Evolutionary conservation across 2,329 filamentous ascomycete species (phyloP).

Genomic region (Thermomyces lanuginosus): DNA sequence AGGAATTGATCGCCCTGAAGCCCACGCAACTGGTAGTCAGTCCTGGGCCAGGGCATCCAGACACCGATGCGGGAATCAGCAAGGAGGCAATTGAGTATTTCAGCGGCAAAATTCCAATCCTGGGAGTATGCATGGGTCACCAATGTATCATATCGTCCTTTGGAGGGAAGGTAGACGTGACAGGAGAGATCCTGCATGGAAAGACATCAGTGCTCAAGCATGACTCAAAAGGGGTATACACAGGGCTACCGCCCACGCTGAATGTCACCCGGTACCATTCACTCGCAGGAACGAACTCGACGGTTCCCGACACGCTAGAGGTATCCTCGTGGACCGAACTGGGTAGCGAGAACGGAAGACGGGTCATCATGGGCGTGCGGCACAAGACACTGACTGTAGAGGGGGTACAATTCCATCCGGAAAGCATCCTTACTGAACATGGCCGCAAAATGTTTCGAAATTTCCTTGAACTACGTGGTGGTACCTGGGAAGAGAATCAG

Average conservation of each 20-base stretch:
- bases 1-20: slow-evolving; percentile 65
- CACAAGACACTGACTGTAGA: slow-evolving; percentile 87
- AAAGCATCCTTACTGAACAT: slow-evolving; percentile 85
- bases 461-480: slow-evolving; percentile 73
- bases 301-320: slow-evolving; percentile 70
- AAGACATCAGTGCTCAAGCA: slow-evolving; percentile 87
- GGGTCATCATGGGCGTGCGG: slow-evolving; percentile 90
- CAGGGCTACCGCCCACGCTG: slow-evolving; percentile 59
- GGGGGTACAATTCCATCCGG: slow-evolving; percentile 93
- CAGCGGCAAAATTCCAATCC: slow-evolving; percentile 80
- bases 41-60: slow-evolving; percentile 84
- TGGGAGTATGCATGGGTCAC: slow-evolving; percentile 99
- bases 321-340: slow-evolving; percentile 72
- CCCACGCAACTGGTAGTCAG: slow-evolving; percentile 92
- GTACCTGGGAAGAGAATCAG: slow-evolving; percentile 77
- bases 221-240: slow-evolving; percentile 83
- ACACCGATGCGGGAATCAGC: slow-evolving; percentile 81
- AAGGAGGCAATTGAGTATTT: slow-evolving; percentile 84
- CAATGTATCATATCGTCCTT: slow-evolving; percentile 95
- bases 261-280: slow-evolving; percentile 94
- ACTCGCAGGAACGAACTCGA: slow-evolving; percentile 76
- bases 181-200: slow-evolving; percentile 90
- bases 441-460: slow-evolving; percentile 84
- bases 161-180: slow-evolving; percentile 77
- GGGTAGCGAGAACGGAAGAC: slow-evolving; percentile 59